These are phyloP conservation scores for Tulasnella sp. DNA, from an alignment of 768 basidiomycete genomes.

Conservation along the genomic window DNA sequence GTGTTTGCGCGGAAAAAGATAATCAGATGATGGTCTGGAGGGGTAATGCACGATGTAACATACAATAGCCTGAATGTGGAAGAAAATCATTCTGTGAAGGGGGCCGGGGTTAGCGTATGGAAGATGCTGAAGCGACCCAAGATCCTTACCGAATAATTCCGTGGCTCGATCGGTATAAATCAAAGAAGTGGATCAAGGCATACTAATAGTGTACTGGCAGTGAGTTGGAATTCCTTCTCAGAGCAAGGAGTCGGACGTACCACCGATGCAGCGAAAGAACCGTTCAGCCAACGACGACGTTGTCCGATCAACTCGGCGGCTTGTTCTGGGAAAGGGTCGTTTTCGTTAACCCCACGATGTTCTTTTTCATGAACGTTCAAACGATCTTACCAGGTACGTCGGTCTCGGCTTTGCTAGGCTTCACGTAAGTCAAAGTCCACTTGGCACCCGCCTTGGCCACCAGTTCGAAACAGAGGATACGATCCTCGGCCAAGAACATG, in stretches of 20 bases:
- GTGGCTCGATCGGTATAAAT: constrained; percentile 78
- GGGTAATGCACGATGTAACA: constrained; percentile 30
- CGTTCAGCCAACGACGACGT: constrained; percentile 93
- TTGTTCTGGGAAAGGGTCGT: constrained; percentile 42
- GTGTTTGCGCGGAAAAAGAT: constrained; percentile 11
- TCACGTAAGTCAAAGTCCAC: constrained; percentile 90
- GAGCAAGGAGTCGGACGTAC: constrained; percentile 38
- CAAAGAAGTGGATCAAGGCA: constrained; percentile 87
- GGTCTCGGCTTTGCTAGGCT: constrained; percentile 92
- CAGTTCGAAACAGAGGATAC: constrained; percentile 94
- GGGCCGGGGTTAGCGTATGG: background rate
- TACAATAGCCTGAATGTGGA: constrained; percentile 87
- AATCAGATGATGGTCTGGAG: background rate
- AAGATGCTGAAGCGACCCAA: background rate
- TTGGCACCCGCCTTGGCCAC: constrained; percentile 80
- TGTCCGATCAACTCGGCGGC: constrained; percentile 91
- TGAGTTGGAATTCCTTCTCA: background rate
- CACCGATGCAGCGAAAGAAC: constrained; percentile 87
- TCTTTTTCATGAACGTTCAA: background rate
- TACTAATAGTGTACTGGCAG: constrained; percentile 42
- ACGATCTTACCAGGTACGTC: constrained; percentile 63
- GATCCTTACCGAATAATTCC: constrained; percentile 50
- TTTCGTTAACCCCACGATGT: background rate
- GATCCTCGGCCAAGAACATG: constrained; percentile 74
- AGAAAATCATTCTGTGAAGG: constrained; percentile 73